Base-by-base conservation (phyloP, 225 moss, liverwort and hornwort species). In the Marchantia paleacea region DNA sequence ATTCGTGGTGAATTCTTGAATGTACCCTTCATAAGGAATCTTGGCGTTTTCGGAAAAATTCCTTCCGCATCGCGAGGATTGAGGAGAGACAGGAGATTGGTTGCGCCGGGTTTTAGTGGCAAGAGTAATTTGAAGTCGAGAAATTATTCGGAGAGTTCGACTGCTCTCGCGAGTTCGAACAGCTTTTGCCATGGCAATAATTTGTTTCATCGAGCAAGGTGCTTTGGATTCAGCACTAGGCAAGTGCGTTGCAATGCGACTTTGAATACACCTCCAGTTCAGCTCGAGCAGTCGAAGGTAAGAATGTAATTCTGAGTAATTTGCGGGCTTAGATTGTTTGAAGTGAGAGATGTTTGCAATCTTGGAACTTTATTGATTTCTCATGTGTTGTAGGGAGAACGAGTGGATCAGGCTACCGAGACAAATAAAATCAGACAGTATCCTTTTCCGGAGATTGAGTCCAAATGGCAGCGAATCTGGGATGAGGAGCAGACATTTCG, bases 401-500 rank as follows among this genome's bases (percentile, higher is more conserved):
- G 80, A 55, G 63, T 29, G 52, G 82, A 75, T 52, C 73, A 78
- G 75, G 85, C 75, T 49, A 52, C 62, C 53, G 85, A 75, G 71
- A 10, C 70, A 8, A 74, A 77, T 13, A 93, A 87, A 75, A 81
- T 90, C 10, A 88, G 89, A 55, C 89, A 88, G 7, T 99, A 94
- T 62, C 93, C 95, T 9, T 99, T 99, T 72, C 69, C 90, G 30
- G 94, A 95, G 83, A 81, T 99, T 22, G 97, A 95, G 84, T 87
- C 90, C 18, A 89, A 84, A 49, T 99, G 97, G 97, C 97, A 95
- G 86, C 86, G 91, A 51, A 76, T 86, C 31, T 94, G 94, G 97
- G 97, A 97, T 73, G 94, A 95, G 82, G 85, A 90, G 80, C 93
- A 93, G 79, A 93, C 95, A 1, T 99, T 95, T 85, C 86, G 92